Evolutionary conservation across 1,284 basidiomycete genomes (phyloP), one percentile per base, ranked within the genome.

Genomic region (Leccinum solheimii): DNA sequence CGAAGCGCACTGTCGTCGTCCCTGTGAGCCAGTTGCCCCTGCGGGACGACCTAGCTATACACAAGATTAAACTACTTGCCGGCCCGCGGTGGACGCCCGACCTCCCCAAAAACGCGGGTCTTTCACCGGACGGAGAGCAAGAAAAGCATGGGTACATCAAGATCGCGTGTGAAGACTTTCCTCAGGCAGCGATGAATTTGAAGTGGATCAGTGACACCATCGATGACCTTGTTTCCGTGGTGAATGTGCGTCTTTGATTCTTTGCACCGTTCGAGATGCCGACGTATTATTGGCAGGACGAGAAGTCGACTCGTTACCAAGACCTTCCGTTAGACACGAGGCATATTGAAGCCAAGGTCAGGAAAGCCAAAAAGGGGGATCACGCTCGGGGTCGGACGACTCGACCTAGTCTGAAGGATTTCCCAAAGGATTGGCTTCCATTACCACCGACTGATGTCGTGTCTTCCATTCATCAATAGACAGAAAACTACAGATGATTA

Each of bases 131-230:
- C 56, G 75, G 77, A 38, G 75, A 75, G 43, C 85, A 83, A 68
- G 82, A 61, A n/a, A 64, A 80, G 61, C 83, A 92, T 60, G 93
- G 93, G 9, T 95, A 84, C 76, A 80, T 96, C 72, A 94, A 94
- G 77, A 91, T 96, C 62, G 84, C 90, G 1, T 92, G 91, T 72
- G 94, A 95, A 68, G 85, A 90, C 72, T 94, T 92, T 74, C 86
- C 87, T 3, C 81, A 85, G 66, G 82, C 86, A 1, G 81, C 85
- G 26, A 88, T 91, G 90, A 96, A 96, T 75, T 76, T 94, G 67
- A 94, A 94, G 74, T 93, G 90, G 87, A 88, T 87, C 23, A 90
- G 89, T 68, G 92, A 95, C 69, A 82, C 85, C 10, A 74, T 96
- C 56, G 89, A 94, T 69, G 78, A 82, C 63, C 77, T 96, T 45